Base-by-base conservation (phyloP, 805 yeast species). In the Candida maris region DNA sequence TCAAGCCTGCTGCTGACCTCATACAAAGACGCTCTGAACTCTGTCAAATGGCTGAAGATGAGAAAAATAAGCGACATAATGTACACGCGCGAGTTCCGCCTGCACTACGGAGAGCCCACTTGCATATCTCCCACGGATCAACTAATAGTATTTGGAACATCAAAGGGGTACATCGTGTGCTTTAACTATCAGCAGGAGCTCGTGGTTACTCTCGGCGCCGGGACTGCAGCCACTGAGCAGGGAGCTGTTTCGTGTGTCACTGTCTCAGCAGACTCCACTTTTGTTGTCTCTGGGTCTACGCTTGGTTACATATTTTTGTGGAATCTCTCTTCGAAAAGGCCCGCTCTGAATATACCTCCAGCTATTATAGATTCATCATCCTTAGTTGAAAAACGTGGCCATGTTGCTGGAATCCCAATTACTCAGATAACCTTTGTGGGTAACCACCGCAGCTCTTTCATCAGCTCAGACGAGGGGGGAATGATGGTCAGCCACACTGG, bases 121-220 rank as follows among this genome's bases (percentile, higher is more conserved):
- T 54, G 67, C 18, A 49, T 77, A 10, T 54, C 65, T 0, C 64
- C 73, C 0, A 67, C 73, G 7, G 70, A 65, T 22, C 27, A 26
- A 6, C 48, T 70, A 21, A 63, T 82, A 6, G 77, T 77, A 0
- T 49, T 88, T 6, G 96, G 95, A 2, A 88, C 96, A 0, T 50
- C 71, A 0, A 73, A 71, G 34, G 95, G 95, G 2, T 62, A 57
- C 24, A 64, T 86, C 0, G 57, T 85, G 4, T 65, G 83, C 4
- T 88, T 85, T 56, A 82, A 80, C 49, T 81, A 79, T 43, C 71
- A 71, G 29, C 96, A 89, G 55, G 65, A 63, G 20, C 52, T 84
- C 4, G 62, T 70, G 10, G 60, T 61, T 28, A 67, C 70, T 2
- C 52, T 81, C 12, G 48, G 46, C n/a, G 46, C 56, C 9, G 50